Percentiles rank a stretch among this genome's conserved stretches.
phyloP scores from a whole-genome alignment of 75 land plant genomes.

The Pinus albicaulis region DNA sequence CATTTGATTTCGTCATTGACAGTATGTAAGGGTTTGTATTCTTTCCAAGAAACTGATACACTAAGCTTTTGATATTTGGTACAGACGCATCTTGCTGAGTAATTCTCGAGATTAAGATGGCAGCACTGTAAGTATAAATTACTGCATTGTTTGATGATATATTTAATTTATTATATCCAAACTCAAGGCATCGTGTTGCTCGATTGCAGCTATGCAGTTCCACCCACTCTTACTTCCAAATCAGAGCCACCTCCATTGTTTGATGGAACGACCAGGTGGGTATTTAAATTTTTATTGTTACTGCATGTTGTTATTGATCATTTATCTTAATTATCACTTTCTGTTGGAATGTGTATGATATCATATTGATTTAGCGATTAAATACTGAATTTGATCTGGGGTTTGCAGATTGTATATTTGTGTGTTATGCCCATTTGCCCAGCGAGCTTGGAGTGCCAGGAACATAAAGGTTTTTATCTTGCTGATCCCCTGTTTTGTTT shows the following conservation, averaged over 20 bases:
- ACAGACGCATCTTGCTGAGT: no score
- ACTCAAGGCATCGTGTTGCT: background rate
- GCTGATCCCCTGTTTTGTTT: background rate
- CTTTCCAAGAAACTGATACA: background rate
- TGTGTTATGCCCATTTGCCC: slow-evolving; percentile 31
- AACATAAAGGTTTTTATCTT: slow-evolving; percentile 30
- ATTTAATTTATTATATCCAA: background rate
- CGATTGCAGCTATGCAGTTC: slow-evolving; percentile 16
- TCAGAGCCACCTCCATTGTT: slow-evolving; percentile 62
- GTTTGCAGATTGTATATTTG: slow-evolving; percentile 24
- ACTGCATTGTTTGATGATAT: background rate
- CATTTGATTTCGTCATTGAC: no score
- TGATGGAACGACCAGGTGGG: slow-evolving; percentile 63
- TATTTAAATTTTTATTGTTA: background rate
- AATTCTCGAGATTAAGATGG: background rate
- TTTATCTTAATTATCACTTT: background rate
- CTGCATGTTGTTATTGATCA: background rate
- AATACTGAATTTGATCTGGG: background rate
- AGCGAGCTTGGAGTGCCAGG: slow-evolving; percentile 30
- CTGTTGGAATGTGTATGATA: background rate
- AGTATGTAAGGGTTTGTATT: no score
- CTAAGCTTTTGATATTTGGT: background rate
- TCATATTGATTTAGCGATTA: background rate
- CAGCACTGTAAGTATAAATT: background rate
- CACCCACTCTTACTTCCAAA: slow-evolving; percentile 38